Conservation (phyloP, 768 basidiomycete genomes). For the Lentinus tigrinus region DNA sequence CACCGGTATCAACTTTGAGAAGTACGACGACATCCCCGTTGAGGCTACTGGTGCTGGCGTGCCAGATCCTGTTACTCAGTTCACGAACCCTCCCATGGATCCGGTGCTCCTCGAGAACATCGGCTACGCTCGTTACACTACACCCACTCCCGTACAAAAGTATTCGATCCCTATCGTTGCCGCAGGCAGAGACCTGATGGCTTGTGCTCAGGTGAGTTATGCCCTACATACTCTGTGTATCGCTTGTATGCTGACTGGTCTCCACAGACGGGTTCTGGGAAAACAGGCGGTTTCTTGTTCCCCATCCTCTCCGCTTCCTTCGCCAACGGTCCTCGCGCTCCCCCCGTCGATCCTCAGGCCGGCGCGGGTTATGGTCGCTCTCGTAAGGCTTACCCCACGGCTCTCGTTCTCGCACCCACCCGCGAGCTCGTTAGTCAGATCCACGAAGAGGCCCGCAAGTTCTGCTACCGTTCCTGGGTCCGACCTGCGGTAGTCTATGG, state of each 20-base stretch:
- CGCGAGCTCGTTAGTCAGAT: slow-evolving; percentile 99
- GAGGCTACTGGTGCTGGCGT: slow-evolving; percentile 97
- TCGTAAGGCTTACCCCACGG: slow-evolving; percentile 94
- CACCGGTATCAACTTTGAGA: slow-evolving; percentile 99
- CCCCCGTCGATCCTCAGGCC: slow-evolving; percentile 50
- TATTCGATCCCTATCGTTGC: slow-evolving; percentile 99
- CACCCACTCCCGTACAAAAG: slow-evolving; percentile 98
- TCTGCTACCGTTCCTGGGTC: slow-evolving; percentile 99
- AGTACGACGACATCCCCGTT: slow-evolving; percentile 99
- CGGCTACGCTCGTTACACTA: slow-evolving; percentile 85
- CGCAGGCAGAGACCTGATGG: slow-evolving; percentile 86
- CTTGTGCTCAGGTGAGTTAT: slow-evolving; percentile 78
- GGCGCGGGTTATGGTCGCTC: slow-evolving; percentile 55
- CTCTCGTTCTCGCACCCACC: slow-evolving; percentile 96
- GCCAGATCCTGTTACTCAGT: slow-evolving; percentile 89
- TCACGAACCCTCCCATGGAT: slow-evolving; percentile 88
- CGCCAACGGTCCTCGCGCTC: slow-evolving; percentile 70
- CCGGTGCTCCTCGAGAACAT: slow-evolving; percentile 96
- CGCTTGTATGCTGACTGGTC: slow-evolving; percentile 19
- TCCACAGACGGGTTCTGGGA: slow-evolving; percentile 96
- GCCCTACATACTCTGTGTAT: slow-evolving; percentile 7
- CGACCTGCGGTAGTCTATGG: slow-evolving; percentile 98
- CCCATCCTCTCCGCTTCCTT: slow-evolving; percentile 97
- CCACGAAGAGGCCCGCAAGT: slow-evolving; percentile 98
- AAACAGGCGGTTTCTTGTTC: slow-evolving; percentile 98